Evolutionary conservation across 768 basidiomycete species (phyloP).

Genomic region (Leccinum broughii): DNA sequence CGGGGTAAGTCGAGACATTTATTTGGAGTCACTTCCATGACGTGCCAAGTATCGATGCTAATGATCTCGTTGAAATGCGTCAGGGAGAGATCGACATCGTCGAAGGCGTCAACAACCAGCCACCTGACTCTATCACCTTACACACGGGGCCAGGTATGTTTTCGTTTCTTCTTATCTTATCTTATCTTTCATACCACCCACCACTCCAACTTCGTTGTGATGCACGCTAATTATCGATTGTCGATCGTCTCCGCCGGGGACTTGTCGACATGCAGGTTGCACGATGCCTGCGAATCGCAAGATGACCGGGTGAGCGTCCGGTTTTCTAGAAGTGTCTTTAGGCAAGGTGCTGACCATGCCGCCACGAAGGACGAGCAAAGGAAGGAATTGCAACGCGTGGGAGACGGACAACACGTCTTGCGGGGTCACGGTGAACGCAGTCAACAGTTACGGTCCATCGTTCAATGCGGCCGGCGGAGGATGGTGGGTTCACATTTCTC

Average conservation of each 20-base stretch:
- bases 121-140: constrained; percentile 29
- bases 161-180: not conserved
- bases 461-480: constrained; percentile 40
- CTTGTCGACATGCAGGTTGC: constrained; percentile 24
- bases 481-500: constrained; percentile 24
- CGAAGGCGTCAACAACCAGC: constrained; percentile 36
- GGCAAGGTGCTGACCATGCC: not conserved
- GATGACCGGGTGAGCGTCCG: constrained; percentile 34
- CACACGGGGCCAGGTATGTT: constrained; percentile 30
- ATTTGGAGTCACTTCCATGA: not conserved
- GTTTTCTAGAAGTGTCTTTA: not conserved
- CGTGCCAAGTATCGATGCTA: not conserved
- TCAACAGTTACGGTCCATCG: constrained; percentile 33
- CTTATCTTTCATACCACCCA: not conserved
- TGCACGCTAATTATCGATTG: not conserved
- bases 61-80: not conserved
- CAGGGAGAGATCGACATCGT: constrained; percentile 38
- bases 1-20: constrained; percentile 10
- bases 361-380: constrained; percentile 17
- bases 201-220: not conserved
- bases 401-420: constrained; percentile 34
- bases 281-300: constrained; percentile 32
- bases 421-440: constrained; percentile 27
- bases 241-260: not conserved
- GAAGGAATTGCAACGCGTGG: constrained; percentile 33